A percentile compares a stretch with the other conserved stretches of the same genome.
Conservation (phyloP, 2,329 filamentous ascomycete species). For the Ustilaginoidea virens region DNA sequence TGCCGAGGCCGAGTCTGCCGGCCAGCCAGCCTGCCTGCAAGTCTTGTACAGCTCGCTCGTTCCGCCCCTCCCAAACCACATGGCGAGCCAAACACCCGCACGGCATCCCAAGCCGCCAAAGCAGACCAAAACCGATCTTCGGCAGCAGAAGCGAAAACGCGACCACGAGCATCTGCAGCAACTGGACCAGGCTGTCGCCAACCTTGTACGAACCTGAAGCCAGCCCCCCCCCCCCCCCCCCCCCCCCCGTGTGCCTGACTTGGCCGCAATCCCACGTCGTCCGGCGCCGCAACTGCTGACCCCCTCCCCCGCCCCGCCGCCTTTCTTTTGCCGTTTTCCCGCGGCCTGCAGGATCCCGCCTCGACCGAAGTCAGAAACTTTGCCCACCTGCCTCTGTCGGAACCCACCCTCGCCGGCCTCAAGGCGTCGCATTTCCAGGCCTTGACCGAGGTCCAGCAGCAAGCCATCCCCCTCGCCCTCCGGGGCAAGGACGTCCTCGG, state of each 20-base stretch:
- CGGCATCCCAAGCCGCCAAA: constrained; percentile 13
- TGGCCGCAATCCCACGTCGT: too few species aligned
- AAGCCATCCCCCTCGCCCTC: constrained; percentile 75
- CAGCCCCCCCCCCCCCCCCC: too few species aligned
- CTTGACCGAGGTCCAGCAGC: constrained; percentile 81
- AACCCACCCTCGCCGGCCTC: constrained; percentile 63
- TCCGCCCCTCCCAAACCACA: background rate
- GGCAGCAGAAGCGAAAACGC: constrained; percentile 22
- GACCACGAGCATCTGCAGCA: constrained; percentile 20
- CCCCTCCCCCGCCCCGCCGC: too few species aligned
- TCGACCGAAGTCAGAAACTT: constrained; percentile 50
- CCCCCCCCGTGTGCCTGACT: too few species aligned
- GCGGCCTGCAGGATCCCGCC: constrained; percentile 38
- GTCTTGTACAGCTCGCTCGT: background rate
- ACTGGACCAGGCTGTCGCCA: constrained; percentile 16
- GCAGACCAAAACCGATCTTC: constrained; percentile 16
- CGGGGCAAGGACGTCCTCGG: constrained; percentile 81
- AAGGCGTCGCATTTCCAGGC: constrained; percentile 77
- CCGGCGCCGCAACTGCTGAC: too few species aligned
- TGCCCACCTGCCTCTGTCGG: constrained; percentile 71
- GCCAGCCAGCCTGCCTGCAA: too few species aligned
- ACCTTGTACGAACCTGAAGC: constrained; percentile 19
- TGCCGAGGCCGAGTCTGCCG: too few species aligned
- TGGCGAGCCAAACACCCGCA: constrained; percentile 15
- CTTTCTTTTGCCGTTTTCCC: background rate